Conservation (phyloP, 805 yeast genomes). For the Ogataea neopini region DNA sequence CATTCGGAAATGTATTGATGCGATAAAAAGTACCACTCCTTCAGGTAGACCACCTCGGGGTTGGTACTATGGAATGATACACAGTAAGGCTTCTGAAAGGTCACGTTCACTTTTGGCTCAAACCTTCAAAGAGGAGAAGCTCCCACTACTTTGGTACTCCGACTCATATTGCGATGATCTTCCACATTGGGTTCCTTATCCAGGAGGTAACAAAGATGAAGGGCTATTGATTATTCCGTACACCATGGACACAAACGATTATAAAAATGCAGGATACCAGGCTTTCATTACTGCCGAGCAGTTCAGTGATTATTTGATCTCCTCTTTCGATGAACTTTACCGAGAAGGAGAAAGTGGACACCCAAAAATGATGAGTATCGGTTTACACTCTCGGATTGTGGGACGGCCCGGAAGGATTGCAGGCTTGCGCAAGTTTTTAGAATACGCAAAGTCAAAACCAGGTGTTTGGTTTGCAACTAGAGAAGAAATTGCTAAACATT, state of each 20-base stretch:
- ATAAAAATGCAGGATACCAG: slow-evolving; percentile 25
- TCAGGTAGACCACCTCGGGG: slow-evolving; percentile 39
- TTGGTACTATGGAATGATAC: slow-evolving; percentile 36
- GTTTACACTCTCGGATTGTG: slow-evolving; percentile 37
- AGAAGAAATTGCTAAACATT: slow-evolving; percentile 35
- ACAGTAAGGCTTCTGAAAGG: slow-evolving; percentile 33
- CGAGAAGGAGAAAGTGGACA: slow-evolving; percentile 31
- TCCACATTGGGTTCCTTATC: slow-evolving; percentile 36
- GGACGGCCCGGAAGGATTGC: slow-evolving; percentile 40
- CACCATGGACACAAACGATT: slow-evolving; percentile 31
- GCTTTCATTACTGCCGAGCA: slow-evolving; percentile 30
- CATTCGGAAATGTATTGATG: slow-evolving; percentile 31
- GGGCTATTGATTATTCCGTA: slow-evolving; percentile 32
- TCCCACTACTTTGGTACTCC: slow-evolving; percentile 37
- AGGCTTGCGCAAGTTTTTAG: slow-evolving; percentile 37
- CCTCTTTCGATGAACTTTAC: slow-evolving; percentile 39
- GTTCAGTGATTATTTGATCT: slow-evolving; percentile 33
- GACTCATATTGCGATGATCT: slow-evolving; percentile 40
- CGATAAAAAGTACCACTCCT: slow-evolving; percentile 29
- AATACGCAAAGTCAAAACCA: slow-evolving; percentile 33
- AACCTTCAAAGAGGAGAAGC: slow-evolving; percentile 27
- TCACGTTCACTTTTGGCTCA: slow-evolving; percentile 18
- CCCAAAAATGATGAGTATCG: slow-evolving; percentile 39
- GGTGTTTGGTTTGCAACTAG: slow-evolving; percentile 43
- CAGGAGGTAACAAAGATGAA: slow-evolving; percentile 21